Evolutionary conservation across 2,329 filamentous ascomycete species (phyloP).

Genomic region (Onygenales sp.): DNA sequence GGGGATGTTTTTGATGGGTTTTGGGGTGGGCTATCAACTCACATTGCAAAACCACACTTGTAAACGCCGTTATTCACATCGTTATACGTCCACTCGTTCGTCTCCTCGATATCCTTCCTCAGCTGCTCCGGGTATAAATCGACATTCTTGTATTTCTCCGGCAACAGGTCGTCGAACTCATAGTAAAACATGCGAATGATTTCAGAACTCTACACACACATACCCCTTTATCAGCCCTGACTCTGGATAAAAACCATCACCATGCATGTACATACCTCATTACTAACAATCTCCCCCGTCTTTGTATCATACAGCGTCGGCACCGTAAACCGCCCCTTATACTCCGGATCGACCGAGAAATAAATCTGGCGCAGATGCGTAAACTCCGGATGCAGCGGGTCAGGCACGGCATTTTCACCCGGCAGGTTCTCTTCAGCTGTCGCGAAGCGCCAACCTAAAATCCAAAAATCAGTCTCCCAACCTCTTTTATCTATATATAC

Average conservation of each 20-base stretch:
- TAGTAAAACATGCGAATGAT: constrained; percentile 84
- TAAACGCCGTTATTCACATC: constrained; percentile 45
- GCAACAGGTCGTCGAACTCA: constrained; percentile 66
- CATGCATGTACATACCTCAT: constrained; percentile 50
- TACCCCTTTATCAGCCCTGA: not conserved
- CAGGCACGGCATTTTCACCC: constrained; percentile 44
- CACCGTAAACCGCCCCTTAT: constrained; percentile 74
- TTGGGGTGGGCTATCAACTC: constrained; percentile 1
- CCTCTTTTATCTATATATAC: not conserved
- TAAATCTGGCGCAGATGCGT: constrained; percentile 72
- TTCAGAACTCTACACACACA: constrained; percentile 51
- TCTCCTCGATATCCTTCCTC: constrained; percentile 60
- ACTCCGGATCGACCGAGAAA: constrained; percentile 63
- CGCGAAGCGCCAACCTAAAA: constrained; percentile 70
- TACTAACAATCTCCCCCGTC: constrained; percentile 68
- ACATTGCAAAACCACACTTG: constrained; percentile 66
- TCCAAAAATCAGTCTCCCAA: constrained; percentile 4
- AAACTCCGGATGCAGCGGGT: constrained; percentile 55
- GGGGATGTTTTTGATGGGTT: not conserved
- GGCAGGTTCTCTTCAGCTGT: constrained; percentile 52
- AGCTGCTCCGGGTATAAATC: constrained; percentile 60
- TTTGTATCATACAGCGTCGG: constrained; percentile 70
- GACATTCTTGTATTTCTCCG: constrained; percentile 48
- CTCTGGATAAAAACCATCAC: not conserved
- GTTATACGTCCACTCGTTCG: constrained; percentile 73